These are phyloP conservation scores for Leptographium wingfieldii DNA, from an alignment of 2,329 filamentous ascomycete species.

Conservation along the genomic window DNA sequence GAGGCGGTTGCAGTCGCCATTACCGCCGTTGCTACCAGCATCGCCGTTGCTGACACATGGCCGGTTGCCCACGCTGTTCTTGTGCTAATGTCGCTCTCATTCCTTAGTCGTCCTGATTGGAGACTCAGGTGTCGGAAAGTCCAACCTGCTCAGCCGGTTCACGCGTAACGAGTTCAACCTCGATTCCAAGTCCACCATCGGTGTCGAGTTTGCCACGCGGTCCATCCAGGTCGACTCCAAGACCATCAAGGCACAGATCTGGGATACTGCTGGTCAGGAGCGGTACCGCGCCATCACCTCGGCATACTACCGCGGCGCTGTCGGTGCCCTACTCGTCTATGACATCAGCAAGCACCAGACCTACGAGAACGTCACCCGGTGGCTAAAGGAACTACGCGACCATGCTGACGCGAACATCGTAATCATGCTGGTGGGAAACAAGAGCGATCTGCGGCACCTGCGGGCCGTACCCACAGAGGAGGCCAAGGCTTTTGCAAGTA, in stretches of 20 bases:
- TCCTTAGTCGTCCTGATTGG: constrained; percentile 85
- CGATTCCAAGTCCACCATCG: constrained; percentile 98
- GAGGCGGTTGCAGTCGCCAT: background rate
- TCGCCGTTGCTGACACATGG: too few species aligned
- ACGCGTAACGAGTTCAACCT: constrained; percentile 99
- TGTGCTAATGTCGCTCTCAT: constrained; percentile 18
- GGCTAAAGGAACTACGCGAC: constrained; percentile 96
- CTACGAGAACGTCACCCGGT: constrained; percentile 97
- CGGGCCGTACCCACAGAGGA: constrained; percentile 95
- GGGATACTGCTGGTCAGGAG: constrained; percentile 98
- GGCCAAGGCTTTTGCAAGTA: constrained; percentile 95
- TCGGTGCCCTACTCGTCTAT: constrained; percentile 94
- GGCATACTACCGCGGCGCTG: constrained; percentile 95
- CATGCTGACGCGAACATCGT: constrained; percentile 98
- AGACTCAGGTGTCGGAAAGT: constrained; percentile 99
- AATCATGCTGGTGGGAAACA: constrained; percentile 99
- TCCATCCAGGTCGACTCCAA: constrained; percentile 98
- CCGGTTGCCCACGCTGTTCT: background rate
- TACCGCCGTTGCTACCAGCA: too few species aligned
- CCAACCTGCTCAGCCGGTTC: constrained; percentile 98
- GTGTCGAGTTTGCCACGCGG: constrained; percentile 96
- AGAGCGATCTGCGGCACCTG: constrained; percentile 99
- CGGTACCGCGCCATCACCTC: constrained; percentile 98
- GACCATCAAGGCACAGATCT: constrained; percentile 99
- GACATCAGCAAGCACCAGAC: constrained; percentile 99